Evolutionary conservation across 2,329 filamentous ascomycete species (phyloP), one percentile per base, ranked within the genome.

Genomic region (Madurella fahalii): DNA sequence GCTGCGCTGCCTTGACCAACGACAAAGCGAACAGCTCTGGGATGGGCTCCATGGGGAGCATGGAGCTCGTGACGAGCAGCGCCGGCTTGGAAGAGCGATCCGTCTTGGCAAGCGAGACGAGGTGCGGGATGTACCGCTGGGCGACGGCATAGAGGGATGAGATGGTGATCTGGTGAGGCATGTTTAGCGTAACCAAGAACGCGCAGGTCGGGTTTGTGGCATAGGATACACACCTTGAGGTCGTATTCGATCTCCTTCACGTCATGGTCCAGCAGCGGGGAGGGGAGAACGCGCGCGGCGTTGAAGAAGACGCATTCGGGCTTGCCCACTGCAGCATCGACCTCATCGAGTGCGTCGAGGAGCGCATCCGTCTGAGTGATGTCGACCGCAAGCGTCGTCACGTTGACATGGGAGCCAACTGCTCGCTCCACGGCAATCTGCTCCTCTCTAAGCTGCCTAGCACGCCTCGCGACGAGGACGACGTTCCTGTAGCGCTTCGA

Each of bases 231-330:
- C 62, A 80, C 77, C 63, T 72, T 74, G 51, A 81, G 75, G 53
- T 81, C 78, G 49, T 73, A 68, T 25, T 79, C 67, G 9, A 82
- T 73, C n/a, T 77, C 73, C 42, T 72, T 67, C 1, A 76, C 68
- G 2, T 61, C 63, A 46, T 74, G 72, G 34, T 71, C 67, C 5
- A 81, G 64, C 0, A 77, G 66, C 2, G 69, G 65, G 18, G 70
- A 72, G 0, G 71, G 69, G 5, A 69, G 69, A 1, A 81, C 74
- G 0, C 74, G 65, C 2, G 78, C 79, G 0, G 78, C 77, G 58
- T 82, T 82, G 69, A 75, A 81, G 42, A 79, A 72, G 3, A 81
- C 68, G 18, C 74, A 74, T 45, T 79, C 74, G 1, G 79, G 65
- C n/a, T 68, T 67, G n/a, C 73, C 74, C 43, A 72, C 67, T 1